These are phyloP conservation scores for Lecanicillium sp. DNA, from an alignment of 2,329 filamentous ascomycete genomes.

Conservation along the genomic window DNA sequence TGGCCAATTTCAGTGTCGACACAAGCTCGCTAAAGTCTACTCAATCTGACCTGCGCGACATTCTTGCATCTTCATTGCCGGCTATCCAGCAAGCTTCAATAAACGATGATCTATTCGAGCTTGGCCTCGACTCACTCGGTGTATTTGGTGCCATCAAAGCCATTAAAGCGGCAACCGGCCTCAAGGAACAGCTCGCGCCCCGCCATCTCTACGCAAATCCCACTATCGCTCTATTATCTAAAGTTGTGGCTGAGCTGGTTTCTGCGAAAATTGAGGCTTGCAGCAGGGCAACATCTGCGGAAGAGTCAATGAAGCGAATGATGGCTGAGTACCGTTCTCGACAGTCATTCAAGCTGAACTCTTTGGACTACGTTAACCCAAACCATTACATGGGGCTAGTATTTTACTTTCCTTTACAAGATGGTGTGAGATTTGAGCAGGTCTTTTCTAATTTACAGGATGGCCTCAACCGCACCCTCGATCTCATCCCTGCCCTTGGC, in stretches of 20 bases:
- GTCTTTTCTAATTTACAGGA: slow-evolving; percentile 23
- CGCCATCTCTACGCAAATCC: slow-evolving; percentile 27
- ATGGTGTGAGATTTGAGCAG: slow-evolving; percentile 17
- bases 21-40: slow-evolving; percentile 16
- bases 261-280: slow-evolving; percentile 9
- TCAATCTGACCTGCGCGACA: slow-evolving; percentile 11
- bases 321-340: slow-evolving; percentile 17
- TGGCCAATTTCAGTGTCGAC: slow-evolving; percentile 12
- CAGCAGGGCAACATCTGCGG: not conserved
- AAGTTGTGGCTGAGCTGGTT: slow-evolving; percentile 13
- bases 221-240: slow-evolving; percentile 18
- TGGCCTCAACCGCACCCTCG: slow-evolving; percentile 25
- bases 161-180: slow-evolving; percentile 20
- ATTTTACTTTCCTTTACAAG: slow-evolving; percentile 25
- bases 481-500: slow-evolving; percentile 26
- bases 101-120: slow-evolving; percentile 19
- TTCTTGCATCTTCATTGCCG: slow-evolving; percentile 14
- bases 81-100: slow-evolving; percentile 9
- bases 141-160: slow-evolving; percentile 21
- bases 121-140: slow-evolving; percentile 24
- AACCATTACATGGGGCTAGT: slow-evolving; percentile 22
- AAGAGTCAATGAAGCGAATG: slow-evolving; percentile 9
- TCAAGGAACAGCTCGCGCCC: slow-evolving; percentile 21
- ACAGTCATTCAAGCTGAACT: slow-evolving; percentile 19
- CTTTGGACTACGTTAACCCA: slow-evolving; percentile 24